phyloP scores from a whole-genome alignment of 1,284 basidiomycete species.

The Cutaneotrichosporon cutaneum region DNA sequence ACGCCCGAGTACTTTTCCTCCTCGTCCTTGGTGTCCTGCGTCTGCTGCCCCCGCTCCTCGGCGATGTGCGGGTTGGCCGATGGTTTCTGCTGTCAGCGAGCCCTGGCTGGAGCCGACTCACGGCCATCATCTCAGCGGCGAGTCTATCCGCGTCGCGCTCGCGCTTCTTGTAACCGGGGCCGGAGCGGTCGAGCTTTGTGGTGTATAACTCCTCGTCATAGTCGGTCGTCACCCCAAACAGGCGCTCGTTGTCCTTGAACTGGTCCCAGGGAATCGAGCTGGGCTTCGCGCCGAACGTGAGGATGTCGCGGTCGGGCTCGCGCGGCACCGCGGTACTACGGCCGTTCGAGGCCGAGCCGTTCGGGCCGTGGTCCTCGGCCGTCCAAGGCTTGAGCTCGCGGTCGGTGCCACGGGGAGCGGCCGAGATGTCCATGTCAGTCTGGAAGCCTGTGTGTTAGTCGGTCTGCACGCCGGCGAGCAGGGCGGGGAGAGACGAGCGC shows the following conservation, averaged over 20 bases:
- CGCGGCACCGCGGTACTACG: neutral
- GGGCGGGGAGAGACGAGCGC: neutral
- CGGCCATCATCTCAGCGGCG: conserved; percentile 85
- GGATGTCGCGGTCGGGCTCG: conserved; percentile 29
- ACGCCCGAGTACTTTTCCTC: conserved; percentile 98
- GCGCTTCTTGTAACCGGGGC: conserved; percentile 74
- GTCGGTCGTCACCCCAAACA: conserved; percentile 86
- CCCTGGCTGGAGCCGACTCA: conserved; percentile 49
- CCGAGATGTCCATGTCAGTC: conserved; percentile 82
- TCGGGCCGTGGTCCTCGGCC: conserved; percentile 43
- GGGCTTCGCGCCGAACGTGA: conserved; percentile 44
- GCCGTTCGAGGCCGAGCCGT: conserved; percentile 23
- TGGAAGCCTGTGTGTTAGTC: conserved; percentile 65
- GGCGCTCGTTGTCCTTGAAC: conserved; percentile 88
- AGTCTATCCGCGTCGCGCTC: conserved; percentile 84
- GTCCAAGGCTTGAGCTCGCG: conserved; percentile 85
- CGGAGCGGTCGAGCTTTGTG: conserved; percentile 82
- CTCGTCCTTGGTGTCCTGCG: conserved; percentile 71
- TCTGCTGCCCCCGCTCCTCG: conserved; percentile 76
- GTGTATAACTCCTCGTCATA: conserved; percentile 96
- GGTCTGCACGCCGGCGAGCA: neutral
- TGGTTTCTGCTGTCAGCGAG: conserved; percentile 56
- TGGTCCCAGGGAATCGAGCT: conserved; percentile 75
- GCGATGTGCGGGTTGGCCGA: conserved; percentile 80
- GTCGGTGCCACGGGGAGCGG: conserved; percentile 56